Evolutionary conservation across 768 basidiomycete species (phyloP), one percentile per base, ranked within the genome.

Genomic region (Amanita jacksonii): DNA sequence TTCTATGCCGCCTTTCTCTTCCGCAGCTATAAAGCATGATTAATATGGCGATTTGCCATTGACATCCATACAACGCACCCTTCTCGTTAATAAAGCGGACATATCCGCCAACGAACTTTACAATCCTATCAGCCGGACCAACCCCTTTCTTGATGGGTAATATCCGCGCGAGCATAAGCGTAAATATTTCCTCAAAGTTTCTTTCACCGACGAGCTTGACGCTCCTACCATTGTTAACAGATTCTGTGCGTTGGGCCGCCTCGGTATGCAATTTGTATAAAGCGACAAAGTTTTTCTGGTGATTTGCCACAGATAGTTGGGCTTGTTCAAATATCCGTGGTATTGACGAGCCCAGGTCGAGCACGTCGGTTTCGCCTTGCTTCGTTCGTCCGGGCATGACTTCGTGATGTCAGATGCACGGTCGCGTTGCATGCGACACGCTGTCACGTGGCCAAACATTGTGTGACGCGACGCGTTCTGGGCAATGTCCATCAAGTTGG

Each of bases 211-310:
- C 68, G 13, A 85, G 69, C 53, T 76, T 81, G 41, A 59, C 35
- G 3, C 33, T 50, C 35, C 59, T 63, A 7, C 76, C 76, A 40
- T 72, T 68, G 25, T 67, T 63, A n/a, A 73, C 56, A 2, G 65
- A 45, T 48, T 81, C 69, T 2, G 66, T 75, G 51, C 69, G 64
- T 10, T 63, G 53, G 1, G 81, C 77, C 8, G 81, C 81, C 42
- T 83, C 71, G 3, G 62, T 45, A 45, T 93, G 89, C 32, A 93
- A 62, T 59, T 89, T 89, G 67, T 87, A 70, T 3, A 96, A 73
- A 0, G 79, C 77, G 32, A 89, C 81, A 40, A 81, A 67, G 62
- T 96, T 94, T 70, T 96, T 96, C 49, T 82, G 79, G 61, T 97
- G 92, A 58, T 88, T 91, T 7, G 85, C 79, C 10, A 70, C 61